Percentiles rank a stretch among this genome's conserved stretches.
Conservation (phyloP, 73 alveolate genomes). For the Stentor coeruleus region DNA sequence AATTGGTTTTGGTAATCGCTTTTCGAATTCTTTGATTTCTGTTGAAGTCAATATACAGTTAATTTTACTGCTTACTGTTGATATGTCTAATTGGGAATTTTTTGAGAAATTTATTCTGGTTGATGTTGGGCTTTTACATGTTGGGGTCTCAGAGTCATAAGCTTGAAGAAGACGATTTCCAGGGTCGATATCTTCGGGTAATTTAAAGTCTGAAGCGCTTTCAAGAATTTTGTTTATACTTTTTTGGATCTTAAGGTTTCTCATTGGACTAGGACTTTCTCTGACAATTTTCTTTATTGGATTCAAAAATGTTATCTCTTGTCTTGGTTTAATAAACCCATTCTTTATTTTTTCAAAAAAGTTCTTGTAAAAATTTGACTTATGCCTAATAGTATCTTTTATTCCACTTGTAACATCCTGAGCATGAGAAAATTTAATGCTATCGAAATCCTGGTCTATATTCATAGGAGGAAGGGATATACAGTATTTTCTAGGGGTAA, state of each 20-base stretch:
- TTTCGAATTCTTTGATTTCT: not conserved
- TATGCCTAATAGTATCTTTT: not conserved
- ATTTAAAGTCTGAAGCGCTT: not conserved
- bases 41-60: not conserved
- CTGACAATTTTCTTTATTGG: not conserved
- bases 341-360: not conserved
- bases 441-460: conserved; percentile 7
- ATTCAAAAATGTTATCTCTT: not conserved
- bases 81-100: too few species aligned
- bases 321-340: not conserved
- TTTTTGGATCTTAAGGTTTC: not conserved
- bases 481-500: not conserved
- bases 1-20: not conserved
- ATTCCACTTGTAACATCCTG: not conserved
- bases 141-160: not conserved
- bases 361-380: not conserved
- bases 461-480: not conserved
- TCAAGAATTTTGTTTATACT: not conserved
- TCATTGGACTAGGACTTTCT: not conserved
- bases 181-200: not conserved
- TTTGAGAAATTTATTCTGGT: not conserved
- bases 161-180: not conserved
- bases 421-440: not conserved
- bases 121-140: not conserved
- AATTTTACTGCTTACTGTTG: not conserved